Evolutionary conservation across 257 asterid genomes (phyloP), one percentile per base, ranked within the genome.

Genomic region (Henckelia pumila): DNA sequence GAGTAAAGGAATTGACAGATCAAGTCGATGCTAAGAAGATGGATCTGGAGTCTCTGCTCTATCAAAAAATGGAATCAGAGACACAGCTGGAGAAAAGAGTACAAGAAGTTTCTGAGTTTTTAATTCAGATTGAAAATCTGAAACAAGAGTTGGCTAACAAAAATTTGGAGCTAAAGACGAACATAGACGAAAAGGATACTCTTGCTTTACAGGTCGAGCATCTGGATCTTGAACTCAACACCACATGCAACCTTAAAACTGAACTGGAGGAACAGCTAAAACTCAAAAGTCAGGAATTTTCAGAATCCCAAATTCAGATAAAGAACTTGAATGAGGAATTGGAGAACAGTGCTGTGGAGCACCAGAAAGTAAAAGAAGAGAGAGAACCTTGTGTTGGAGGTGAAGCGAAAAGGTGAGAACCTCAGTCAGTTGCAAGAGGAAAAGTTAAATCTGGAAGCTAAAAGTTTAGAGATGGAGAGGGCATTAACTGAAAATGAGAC

Each of bases 221-320:
- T 26, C 76, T 79, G 26, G 83, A 80, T 65, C 21, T 22, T 67
- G 84, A 77, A 66, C 76, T 80, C 61, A 57, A 75, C 44, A 75
- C 84, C 16, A 26, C 71, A 14, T 30, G 67, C 68, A 67, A 59
- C 40, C 72, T 70, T 23, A 85, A 77, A 67, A 69, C 24, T 61
- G 87, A 84, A 25, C 62, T 87, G 72, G 95, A 81, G 76, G 84
- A 86, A 73, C 82, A 84, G 58, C 64, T 87, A 52, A 64, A 73
- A 56, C 73, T 61, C 13, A 81, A 77, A 69, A 75, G 52, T 44
- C 59, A 78, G n/a, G 89, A 87, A 75, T 62, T 71, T 52, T 71
- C 84, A 35, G 87, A 73, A 58, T 65, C 61, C 66, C 28, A 64
- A 52, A 37, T 56, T 67, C 79, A 72, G 76, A 44, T 73, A 10